Evolutionary conservation across 2,329 filamentous ascomycete species (phyloP), one percentile per base, ranked within the genome.

Genomic region (Paradendryphiella salina): DNA sequence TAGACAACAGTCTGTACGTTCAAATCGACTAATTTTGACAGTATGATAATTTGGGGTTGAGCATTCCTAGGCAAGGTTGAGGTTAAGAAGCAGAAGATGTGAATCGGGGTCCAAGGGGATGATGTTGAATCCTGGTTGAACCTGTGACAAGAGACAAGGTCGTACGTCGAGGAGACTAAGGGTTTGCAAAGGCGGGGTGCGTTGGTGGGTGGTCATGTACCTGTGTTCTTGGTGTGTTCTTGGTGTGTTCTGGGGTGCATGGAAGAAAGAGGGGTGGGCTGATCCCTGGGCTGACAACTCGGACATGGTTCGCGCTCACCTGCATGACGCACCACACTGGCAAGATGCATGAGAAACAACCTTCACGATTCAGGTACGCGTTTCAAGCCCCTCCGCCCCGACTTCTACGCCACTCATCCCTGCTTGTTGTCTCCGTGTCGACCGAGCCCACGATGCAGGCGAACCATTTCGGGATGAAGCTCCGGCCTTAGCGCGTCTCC

Each of bases 401-500:
- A 43, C 49, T 40, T 34, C 21, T 13, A 35, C 9, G 15, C 50
- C 46, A 50, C 35, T 47, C 28, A 35, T 28, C 46, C 51, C 50
- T 46, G 50, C 51, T 36, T 51, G 37, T 46, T 44, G 32, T 31
- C 26, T 17, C 23, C 31, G 23, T 14, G n/a, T 39, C 29, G 36
- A 39, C 20, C 26, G 32, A 43, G 36, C 44, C 28, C 29, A 41
- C 9, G 32, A 31, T 50, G 46, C 50, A 38, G 43, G 41, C 42
- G 38, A 34, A 32, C 50, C 37, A 44, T 21, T 50, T 32, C 37
- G 44, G 51, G 29, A 36, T 20, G 8, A 31, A 38, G 51, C 46
- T 42, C 54, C 54, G 43, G 21, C 32, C 28, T 38, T 57, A 54
- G 54, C 47, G 51, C 43, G 14, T 46, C 54, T 54, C 54, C 51